Evolutionary conservation across 2,329 filamentous ascomycete genomes (phyloP), one percentile per base, ranked within the genome.

Genomic region (Canariomyces notabilis): DNA sequence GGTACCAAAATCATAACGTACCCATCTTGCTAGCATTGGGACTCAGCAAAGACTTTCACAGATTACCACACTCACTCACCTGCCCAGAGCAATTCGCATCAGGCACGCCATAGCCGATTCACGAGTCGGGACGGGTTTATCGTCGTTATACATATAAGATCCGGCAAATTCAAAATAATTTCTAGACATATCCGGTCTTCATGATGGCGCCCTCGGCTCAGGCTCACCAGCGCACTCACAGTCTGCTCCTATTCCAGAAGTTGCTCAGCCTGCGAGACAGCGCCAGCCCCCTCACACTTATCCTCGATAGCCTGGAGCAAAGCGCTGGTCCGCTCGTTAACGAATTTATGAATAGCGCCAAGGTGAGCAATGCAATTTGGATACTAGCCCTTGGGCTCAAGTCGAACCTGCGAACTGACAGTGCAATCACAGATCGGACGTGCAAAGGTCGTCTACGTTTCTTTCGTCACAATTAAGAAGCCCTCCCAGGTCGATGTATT

Each of bases 241-340:
- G 89, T 63, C 70, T 94, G 18, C 78, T 95, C 2, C 73, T 95
- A 2, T 82, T 95, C 45, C 87, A 89, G 53, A 90, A 89, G 61
- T 72, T 95, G 2, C 74, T 95, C 53, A 87, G 83, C 60, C 72
- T 88, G 46, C 79, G 88, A 52, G 86, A 93, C 64, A 82, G 80
- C 46, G 82, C 85, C 12, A 95, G 89, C 39, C 91, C 91, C 2
- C 81, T 97, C 59, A 96, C 90, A 0, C 72, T 97, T 20, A 68
- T 96, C 3, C 74, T 95, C 46, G 91, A 97, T 65, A 87, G 77
- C 26, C 73, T 96, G 22, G 89, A 95, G 67, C 89, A 95, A 67
- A 81, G 83, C 20, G 87, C 82, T 6, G 75, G 73, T 22, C 82
- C 83, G 0, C 68, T 95, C 4, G 54, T 91, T 2, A 68, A 72